A percentile compares a stretch with the other conserved stretches of the same genome.
phyloP scores from a whole-genome alignment of 2,329 filamentous ascomycete species.

The Xylariales sp. region DNA sequence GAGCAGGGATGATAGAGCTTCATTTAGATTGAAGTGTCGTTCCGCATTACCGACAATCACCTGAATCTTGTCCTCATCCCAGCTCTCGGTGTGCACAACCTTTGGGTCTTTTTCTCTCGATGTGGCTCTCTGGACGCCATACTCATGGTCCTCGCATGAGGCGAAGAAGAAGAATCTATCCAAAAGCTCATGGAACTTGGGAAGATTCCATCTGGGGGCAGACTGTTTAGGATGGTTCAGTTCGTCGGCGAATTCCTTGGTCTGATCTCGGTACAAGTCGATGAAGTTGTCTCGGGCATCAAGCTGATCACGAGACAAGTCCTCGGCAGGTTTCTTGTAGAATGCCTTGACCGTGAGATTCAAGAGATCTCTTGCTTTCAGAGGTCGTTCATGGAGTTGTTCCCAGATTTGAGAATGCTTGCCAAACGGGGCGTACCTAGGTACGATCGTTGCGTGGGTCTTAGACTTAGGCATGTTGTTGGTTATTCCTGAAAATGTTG shows the following conservation, averaged over 20 bases:
- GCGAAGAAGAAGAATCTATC: constrained; percentile 20
- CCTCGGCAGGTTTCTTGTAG: constrained; percentile 5
- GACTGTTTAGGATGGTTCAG: not conserved
- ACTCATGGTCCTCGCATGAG: not conserved
- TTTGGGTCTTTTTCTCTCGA: not conserved
- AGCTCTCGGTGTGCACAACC: not conserved
- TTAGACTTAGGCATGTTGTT: no score
- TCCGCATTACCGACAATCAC: not conserved
- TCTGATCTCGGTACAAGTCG: not conserved
- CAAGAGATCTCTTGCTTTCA: constrained; percentile 14
- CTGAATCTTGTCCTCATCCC: not conserved
- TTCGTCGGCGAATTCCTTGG: not conserved
- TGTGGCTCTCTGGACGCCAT: not conserved
- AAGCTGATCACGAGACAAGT: constrained; percentile 11
- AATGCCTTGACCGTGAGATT: constrained; percentile 15
- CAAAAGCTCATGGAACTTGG: constrained; percentile 8
- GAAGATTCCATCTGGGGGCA: not conserved
- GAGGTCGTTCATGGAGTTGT: not conserved
- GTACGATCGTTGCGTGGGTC: no score
- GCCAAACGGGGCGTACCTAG: not conserved
- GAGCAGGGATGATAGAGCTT: constrained; percentile 12
- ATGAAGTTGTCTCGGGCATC: not conserved
- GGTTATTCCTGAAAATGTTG: no score
- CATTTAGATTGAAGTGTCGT: not conserved
- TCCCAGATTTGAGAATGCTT: not conserved